A percentile compares a stretch with the other conserved stretches of the same genome.
Evolutionary conservation across 768 basidiomycete genomes (phyloP).

Genomic region (Psilocybe cyanescens): DNA sequence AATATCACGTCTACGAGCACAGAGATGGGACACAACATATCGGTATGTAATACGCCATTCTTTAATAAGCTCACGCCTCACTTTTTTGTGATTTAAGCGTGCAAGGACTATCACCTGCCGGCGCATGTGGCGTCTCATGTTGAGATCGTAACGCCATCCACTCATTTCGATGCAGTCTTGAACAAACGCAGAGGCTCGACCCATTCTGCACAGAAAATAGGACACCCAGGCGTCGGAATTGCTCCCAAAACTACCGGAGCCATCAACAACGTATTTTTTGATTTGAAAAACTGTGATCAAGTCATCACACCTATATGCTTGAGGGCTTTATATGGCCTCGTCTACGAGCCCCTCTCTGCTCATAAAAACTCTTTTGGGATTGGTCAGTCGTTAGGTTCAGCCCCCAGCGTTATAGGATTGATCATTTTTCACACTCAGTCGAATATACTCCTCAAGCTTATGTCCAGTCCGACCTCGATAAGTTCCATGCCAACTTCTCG

Average conservation of each 20-base stretch:
- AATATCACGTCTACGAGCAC: conserved; percentile 48
- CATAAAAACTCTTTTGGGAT: conserved; percentile 41
- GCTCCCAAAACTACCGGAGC: conserved; percentile 27
- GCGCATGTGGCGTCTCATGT: conserved; percentile 39
- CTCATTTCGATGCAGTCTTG: conserved; percentile 38
- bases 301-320: conserved; percentile 42
- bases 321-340: conserved; percentile 40
- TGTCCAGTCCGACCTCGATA: conserved; percentile 45
- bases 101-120: conserved; percentile 38
- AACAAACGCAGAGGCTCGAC: conserved; percentile 24
- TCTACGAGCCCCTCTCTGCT: conserved; percentile 31
- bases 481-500: conserved; percentile 43
- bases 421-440: conserved; percentile 30
- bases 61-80: background rate
- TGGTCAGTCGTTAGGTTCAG: conserved; percentile 22
- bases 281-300: conserved; percentile 32
- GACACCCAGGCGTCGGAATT: conserved; percentile 28
- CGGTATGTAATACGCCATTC: conserved; percentile 29
- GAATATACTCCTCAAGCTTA: conserved; percentile 58
- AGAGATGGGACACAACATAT: conserved; percentile 37
- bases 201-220: conserved; percentile 18
- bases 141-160: conserved; percentile 40
- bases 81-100: conserved; percentile 26
- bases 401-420: background rate
- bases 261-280: conserved; percentile 19